Conservation (phyloP, 495 filamentous ascomycete genomes). For the Acidiella bohemica region DNA sequence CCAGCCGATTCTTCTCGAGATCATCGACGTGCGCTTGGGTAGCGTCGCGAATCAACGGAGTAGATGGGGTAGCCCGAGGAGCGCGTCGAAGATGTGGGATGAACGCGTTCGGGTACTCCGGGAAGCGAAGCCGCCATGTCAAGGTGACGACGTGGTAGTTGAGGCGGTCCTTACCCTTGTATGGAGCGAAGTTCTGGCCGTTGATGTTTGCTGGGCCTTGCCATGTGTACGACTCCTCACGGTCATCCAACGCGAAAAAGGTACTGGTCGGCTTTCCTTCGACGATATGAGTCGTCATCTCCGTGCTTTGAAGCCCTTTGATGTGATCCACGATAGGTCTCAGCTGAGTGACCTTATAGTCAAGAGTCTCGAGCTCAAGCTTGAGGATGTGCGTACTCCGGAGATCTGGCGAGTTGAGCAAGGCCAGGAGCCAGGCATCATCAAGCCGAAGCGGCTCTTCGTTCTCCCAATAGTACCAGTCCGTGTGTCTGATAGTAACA, state of each 20-base stretch:
- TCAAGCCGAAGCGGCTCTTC: constrained; percentile 17
- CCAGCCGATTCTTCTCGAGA: not conserved
- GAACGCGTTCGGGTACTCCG: constrained; percentile 7
- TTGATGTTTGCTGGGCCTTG: constrained; percentile 12
- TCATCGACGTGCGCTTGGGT: not conserved
- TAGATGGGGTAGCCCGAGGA: not conserved
- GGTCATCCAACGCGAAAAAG: constrained; percentile 5
- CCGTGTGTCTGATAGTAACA: constrained; percentile 26
- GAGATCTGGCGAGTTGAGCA: constrained; percentile 13
- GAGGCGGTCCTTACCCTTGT: constrained; percentile 1
- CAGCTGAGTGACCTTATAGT: constrained; percentile 18
- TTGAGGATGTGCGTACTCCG: constrained; percentile 5
- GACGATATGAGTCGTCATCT: constrained; percentile 16
- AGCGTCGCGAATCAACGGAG: not conserved
- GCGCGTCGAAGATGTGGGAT: constrained; percentile 7
- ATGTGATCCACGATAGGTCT: constrained; percentile 17
- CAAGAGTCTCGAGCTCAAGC: constrained; percentile 19
- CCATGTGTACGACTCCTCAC: constrained; percentile 4
- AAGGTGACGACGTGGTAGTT: constrained; percentile 15
- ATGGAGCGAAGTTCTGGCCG: not conserved
- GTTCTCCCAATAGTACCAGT: constrained; percentile 29
- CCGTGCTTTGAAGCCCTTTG: constrained; percentile 23
- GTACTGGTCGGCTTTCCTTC: constrained; percentile 4
- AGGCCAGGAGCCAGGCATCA: constrained; percentile 10
- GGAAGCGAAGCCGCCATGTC: constrained; percentile 12